phyloP scores from a whole-genome alignment of 1,284 basidiomycete species.

The Cryptococcus sp. region DNA sequence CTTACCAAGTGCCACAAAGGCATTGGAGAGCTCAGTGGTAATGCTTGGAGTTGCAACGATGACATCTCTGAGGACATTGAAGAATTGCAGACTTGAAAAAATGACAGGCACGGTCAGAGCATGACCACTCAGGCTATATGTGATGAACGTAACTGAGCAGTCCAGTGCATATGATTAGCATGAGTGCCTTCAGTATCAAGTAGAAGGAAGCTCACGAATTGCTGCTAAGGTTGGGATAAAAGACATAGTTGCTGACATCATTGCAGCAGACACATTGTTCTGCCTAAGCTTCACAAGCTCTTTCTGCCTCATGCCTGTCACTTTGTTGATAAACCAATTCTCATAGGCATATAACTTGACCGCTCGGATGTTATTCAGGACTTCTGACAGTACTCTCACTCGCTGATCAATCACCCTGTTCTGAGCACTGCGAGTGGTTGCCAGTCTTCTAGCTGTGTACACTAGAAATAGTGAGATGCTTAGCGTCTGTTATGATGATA shows the following conservation, averaged over 20 bases:
- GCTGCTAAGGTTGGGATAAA: constrained; percentile 70
- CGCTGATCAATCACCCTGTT: constrained; percentile 73
- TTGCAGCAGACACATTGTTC: constrained; percentile 36
- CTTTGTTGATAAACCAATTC: constrained; percentile 62
- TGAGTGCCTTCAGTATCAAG: neutral
- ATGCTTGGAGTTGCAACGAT: constrained; percentile 46
- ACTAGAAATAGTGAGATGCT: constrained; percentile 10
- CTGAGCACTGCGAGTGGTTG: constrained; percentile 64
- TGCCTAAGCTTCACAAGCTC: constrained; percentile 57
- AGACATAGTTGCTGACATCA: constrained; percentile 43
- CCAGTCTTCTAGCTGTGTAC: constrained; percentile 65
- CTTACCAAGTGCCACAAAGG: constrained; percentile 33
- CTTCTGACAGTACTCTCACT: constrained; percentile 26
- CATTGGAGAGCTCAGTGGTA: constrained; percentile 58
- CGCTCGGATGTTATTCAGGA: constrained; percentile 51
- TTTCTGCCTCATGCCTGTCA: constrained; percentile 58
- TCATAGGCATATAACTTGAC: constrained; percentile 57
- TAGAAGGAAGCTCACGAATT: constrained; percentile 49
- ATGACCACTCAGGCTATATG: constrained; percentile 68
- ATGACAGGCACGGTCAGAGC: constrained; percentile 68
- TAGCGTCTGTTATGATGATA: neutral
- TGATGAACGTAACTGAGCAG: constrained; percentile 66
- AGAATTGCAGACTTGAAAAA: constrained; percentile 71
- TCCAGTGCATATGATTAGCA: neutral
- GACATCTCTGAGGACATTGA: constrained; percentile 61